These are phyloP conservation scores for Oryza meridionalis DNA, from an alignment of 176 grass and related monocot genomes.

Conservation along the genomic window DNA sequence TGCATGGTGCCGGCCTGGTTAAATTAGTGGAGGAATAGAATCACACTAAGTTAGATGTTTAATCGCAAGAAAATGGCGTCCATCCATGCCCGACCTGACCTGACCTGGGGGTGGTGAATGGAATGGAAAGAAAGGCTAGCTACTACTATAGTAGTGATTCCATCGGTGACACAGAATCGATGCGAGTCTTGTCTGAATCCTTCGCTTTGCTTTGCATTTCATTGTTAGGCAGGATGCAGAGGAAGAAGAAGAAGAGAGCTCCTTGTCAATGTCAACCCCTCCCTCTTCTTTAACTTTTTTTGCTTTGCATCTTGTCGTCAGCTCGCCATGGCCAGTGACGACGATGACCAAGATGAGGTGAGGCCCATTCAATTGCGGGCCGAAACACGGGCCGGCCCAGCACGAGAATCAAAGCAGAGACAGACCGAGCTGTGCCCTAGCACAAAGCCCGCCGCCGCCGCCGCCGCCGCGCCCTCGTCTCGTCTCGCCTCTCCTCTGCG, in stretches of 20 bases:
- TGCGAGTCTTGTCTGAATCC: background rate
- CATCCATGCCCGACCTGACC: background rate
- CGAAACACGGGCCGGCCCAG: background rate
- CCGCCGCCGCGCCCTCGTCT: background rate
- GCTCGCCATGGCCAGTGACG: background rate
- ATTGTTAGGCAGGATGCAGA: constrained; percentile 5
- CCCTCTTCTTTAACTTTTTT: background rate
- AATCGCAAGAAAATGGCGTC: constrained; percentile 9
- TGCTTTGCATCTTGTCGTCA: background rate
- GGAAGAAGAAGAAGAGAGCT: background rate
- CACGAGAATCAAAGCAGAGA: background rate
- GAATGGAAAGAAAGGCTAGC: background rate
- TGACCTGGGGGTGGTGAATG: background rate
- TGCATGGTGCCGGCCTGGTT: background rate
- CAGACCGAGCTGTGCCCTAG: background rate
- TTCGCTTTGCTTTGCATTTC: background rate
- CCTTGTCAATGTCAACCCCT: background rate
- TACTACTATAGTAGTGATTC: background rate
- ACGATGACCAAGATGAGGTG: background rate
- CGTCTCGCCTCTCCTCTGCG: background rate
- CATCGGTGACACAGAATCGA: background rate
- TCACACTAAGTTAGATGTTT: background rate
- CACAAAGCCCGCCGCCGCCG: background rate
- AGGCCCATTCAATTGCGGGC: background rate
- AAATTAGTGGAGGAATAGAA: constrained; percentile 20